Evolutionary conservation across 2,329 filamentous ascomycete species (phyloP).

Genomic region (Cercospora sp.): DNA sequence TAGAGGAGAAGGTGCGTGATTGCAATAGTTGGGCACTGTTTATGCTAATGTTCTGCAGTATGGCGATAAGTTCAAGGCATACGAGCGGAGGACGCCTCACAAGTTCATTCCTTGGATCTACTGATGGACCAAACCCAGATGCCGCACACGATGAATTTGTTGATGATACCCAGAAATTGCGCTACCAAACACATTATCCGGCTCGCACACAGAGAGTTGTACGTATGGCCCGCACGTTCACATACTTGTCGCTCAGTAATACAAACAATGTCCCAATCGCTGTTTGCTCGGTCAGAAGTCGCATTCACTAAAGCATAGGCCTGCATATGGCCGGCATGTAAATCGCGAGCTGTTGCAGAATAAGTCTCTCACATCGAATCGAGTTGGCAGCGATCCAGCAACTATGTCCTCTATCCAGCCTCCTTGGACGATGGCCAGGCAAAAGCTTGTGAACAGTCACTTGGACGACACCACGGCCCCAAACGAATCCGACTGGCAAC

Average conservation of each 20-base stretch:
- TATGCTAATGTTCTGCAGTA: conserved; percentile 35
- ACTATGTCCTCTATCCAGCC: not conserved
- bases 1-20: conserved; percentile 42
- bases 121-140: not conserved
- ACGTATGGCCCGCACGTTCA: not conserved
- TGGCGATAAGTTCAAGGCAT: conserved; percentile 42
- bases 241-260: not conserved
- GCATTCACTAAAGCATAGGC: not conserved
- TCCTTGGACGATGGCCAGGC: conserved; percentile 4
- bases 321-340: not conserved
- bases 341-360: not conserved
- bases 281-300: not conserved
- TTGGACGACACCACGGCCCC: conserved; percentile 7
- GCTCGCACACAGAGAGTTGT: not conserved
- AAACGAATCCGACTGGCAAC: not conserved
- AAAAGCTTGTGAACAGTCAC: not conserved
- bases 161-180: not conserved
- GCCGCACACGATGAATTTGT: not conserved
- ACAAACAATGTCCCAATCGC: not conserved
- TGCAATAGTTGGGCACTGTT: not conserved
- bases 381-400: not conserved
- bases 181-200: not conserved
- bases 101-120: conserved; percentile 42
- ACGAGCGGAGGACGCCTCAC: conserved; percentile 44
- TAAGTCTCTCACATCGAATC: not conserved